Base-by-base conservation (phyloP, 139 green algal genomes). In the Coelastrella sp. region DNA sequence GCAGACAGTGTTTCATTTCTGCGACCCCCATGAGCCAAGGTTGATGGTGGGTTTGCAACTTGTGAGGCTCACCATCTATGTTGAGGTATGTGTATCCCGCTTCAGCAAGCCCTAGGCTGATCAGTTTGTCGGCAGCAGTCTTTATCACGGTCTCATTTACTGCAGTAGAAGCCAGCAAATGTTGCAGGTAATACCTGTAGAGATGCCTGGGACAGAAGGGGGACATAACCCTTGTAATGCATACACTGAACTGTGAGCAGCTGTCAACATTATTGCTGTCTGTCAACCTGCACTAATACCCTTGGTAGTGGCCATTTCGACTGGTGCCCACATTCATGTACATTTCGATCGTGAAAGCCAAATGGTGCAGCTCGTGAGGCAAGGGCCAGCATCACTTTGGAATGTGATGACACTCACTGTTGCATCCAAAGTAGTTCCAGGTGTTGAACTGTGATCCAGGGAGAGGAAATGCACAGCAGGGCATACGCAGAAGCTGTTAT, bases 1-100 rank as follows among this genome's bases (percentile, higher is more conserved):
- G 35, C 35, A 49, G 35, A 49, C 35, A 49, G 35, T 5, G 1
- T 49, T 49, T 49, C 35, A 49, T 49, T 5, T 49, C n/a, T 49
- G 35, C 35, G 35, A 49, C 35, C 35, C 1, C 35, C 35, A 49
- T 49, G 3, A 49, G 3, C 35, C 35, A 49, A 49, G 3, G 35
- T 49, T 1, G 35, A 49, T 49, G 1, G 35, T 49, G 35, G 35
- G 3, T 49, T 49, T 70, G 15, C 63, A 22, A 17, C 63, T 78
- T 19, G n/a, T 15, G 57, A 8, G 20, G 15, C 85, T 78, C 58
- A 93, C 90, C 90, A 11, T 93, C 90, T 1, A 93, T 60, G 85
- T 91, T 93, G 49, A 93, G 73, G 70, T 93, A 93, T 15, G 0
- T 89, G 58, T 93, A 93, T 7, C 90, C 90, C 1, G 85, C 85